Evolutionary conservation across 345 rosid species (phyloP).

Genomic region (Gossypium australe): DNA sequence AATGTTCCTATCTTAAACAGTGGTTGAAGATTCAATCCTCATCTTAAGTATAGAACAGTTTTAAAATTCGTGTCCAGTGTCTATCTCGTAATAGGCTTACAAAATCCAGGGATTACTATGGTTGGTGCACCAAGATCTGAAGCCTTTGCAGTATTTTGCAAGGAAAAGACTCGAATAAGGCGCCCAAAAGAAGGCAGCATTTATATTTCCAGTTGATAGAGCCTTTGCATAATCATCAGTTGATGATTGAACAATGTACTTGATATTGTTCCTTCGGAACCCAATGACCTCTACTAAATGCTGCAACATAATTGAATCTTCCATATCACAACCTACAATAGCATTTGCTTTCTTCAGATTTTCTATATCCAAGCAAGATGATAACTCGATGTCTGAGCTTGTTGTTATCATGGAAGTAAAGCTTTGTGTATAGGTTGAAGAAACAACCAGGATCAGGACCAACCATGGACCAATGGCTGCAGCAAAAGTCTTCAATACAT

Average conservation of each 20-base stretch:
- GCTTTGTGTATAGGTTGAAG: slow-evolving; percentile 5
- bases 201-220: slow-evolving; percentile 12
- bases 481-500: slow-evolving; percentile 9
- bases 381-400: not conserved
- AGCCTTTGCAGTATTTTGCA: slow-evolving; percentile 16
- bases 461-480: slow-evolving; percentile 22
- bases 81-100: no score
- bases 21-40: no score
- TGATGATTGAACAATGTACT: no score
- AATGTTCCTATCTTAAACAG: no score
- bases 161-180: slow-evolving; percentile 4
- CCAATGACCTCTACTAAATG: slow-evolving; percentile 2
- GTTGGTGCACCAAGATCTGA: not conserved
- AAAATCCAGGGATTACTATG: no score
- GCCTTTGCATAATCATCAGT: slow-evolving; percentile 18
- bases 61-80: no score
- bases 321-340: slow-evolving; percentile 17
- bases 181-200: slow-evolving; percentile 12
- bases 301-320: not conserved
- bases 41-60: no score
- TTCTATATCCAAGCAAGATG: slow-evolving; percentile 9
- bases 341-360: slow-evolving; percentile 17
- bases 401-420: slow-evolving; percentile 23
- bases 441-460: slow-evolving; percentile 17
- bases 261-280: slow-evolving; percentile 1